Conservation (phyloP, 495 filamentous ascomycete genomes). For the Terfezia claveryi region DNA sequence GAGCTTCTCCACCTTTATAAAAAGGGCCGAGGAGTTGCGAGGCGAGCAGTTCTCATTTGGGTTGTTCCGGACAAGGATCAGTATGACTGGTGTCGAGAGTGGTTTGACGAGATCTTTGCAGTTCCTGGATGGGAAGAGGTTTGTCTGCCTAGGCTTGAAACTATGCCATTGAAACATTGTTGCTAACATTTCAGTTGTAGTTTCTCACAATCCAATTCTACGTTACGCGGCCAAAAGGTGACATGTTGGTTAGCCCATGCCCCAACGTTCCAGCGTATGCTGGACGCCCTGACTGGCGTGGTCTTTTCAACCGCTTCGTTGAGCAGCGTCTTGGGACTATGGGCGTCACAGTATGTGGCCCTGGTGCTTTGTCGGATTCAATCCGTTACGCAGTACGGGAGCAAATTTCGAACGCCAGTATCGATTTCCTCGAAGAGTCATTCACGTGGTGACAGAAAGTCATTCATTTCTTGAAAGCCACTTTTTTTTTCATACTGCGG, state of each 20-base stretch:
- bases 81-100: conserved; percentile 79
- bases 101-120: conserved; percentile 69
- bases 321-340: conserved; percentile 62
- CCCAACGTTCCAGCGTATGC: neutral
- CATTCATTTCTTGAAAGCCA: no score
- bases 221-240: conserved; percentile 60
- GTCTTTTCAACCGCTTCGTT: conserved; percentile 45
- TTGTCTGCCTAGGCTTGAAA: conserved; percentile 53
- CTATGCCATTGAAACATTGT: conserved; percentile 44
- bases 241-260: conserved; percentile 28
- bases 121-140: conserved; percentile 74
- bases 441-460: conserved; percentile 50
- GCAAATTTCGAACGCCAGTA: conserved; percentile 36
- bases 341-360: conserved; percentile 78
- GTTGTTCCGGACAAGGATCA: conserved; percentile 70
- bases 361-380: conserved; percentile 63
- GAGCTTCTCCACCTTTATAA: conserved; percentile 54
- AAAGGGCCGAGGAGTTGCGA: conserved; percentile 53
- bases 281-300: neutral
- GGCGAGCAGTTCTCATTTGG: conserved; percentile 69
- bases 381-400: conserved; percentile 51
- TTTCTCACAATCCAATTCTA: conserved; percentile 64
- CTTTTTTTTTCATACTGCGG: no score
- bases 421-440: conserved; percentile 73
- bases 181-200: conserved; percentile 6